Percentiles rank a stretch among this genome's conserved stretches.
Evolutionary conservation across 768 basidiomycete genomes (phyloP).

Genomic region (Russula olivacea): DNA sequence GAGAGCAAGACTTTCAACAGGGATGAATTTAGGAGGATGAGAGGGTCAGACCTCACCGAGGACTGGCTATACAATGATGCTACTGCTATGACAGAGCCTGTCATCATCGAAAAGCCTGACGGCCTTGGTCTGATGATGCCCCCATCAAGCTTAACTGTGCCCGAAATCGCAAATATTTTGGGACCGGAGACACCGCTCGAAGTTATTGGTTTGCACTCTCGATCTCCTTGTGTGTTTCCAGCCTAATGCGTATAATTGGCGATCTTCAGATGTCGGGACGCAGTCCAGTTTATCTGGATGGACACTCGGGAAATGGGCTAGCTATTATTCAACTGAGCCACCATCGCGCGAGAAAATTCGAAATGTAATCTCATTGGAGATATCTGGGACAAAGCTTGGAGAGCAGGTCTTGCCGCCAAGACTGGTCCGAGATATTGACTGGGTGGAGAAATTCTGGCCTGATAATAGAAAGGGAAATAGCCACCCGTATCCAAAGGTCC

Average conservation of each 20-base stretch:
- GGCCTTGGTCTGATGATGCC: conserved; percentile 93
- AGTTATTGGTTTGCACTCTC: conserved; percentile 68
- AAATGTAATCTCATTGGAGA: conserved; percentile 94
- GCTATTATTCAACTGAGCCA: conserved; percentile 69
- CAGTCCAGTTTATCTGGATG: conserved; percentile 83
- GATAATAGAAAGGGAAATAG: conserved; percentile 61
- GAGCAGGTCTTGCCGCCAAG: conserved; percentile 77
- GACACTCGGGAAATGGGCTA: conserved; percentile 88
- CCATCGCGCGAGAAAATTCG: conserved; percentile 75
- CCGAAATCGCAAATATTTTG: conserved; percentile 72
- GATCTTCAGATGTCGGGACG: conserved; percentile 67
- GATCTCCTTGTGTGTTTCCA: background rate
- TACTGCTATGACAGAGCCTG: conserved; percentile 72
- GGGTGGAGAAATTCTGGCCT: conserved; percentile 97
- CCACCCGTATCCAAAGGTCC: conserved; percentile 84
- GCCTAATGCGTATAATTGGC: conserved; percentile 12
- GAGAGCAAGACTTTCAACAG: conserved; percentile 58
- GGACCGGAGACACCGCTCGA: conserved; percentile 78
- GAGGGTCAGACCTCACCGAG: conserved; percentile 57
- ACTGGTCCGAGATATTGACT: conserved; percentile 84
- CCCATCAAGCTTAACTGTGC: conserved; percentile 57
- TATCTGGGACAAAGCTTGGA: conserved; percentile 78
- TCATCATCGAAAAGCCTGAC: conserved; percentile 71
- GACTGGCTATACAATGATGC: conserved; percentile 74
- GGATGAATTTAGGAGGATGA: conserved; percentile 61